phyloP scores from a whole-genome alignment of 371 early-diverging fungal species.

The Rhizopus delemar region DNA sequence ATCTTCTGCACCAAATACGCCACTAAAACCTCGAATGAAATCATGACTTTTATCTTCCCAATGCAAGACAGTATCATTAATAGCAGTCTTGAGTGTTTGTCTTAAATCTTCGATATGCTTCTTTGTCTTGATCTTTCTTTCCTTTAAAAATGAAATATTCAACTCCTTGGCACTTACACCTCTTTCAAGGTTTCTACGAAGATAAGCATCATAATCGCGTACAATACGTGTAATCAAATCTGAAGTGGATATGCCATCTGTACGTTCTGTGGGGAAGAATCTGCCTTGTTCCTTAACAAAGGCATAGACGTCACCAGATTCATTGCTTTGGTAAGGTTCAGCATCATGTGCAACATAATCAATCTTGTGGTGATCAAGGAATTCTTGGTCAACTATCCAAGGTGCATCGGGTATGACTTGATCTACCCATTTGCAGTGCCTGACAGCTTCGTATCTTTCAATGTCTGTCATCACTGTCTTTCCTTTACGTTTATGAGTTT shows the following conservation, averaged over 20 bases:
- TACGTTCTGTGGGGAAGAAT: slow-evolving; percentile 91
- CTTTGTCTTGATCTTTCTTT: slow-evolving; percentile 73
- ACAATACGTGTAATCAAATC: slow-evolving; percentile 96
- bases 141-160: slow-evolving; percentile 85
- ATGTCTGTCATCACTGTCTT: slow-evolving; percentile 88
- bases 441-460: slow-evolving; percentile 88
- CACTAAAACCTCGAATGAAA: slow-evolving; percentile 67
- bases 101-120: slow-evolving; percentile 66
- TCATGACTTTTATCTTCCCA: slow-evolving; percentile 76
- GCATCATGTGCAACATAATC: slow-evolving; percentile 99
- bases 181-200: slow-evolving; percentile 90
- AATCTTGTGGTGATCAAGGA: slow-evolving; percentile 85
- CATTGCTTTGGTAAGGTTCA: slow-evolving; percentile 83
- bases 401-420: slow-evolving; percentile 89
- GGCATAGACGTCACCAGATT: slow-evolving; percentile 91
- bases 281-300: slow-evolving; percentile 86
- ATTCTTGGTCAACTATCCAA: slow-evolving; percentile 89
- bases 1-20: slow-evolving; percentile 66
- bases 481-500: slow-evolving; percentile 88
- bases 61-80: slow-evolving; percentile 58
- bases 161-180: slow-evolving; percentile 92
- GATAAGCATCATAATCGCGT: slow-evolving; percentile 91
- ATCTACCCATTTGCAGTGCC: slow-evolving; percentile 97
- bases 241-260: slow-evolving; percentile 93
- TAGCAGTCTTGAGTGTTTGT: slow-evolving; percentile 64